Conservation (phyloP, 2,329 filamentous ascomycete genomes). For the Dactylella cylindrospora region DNA sequence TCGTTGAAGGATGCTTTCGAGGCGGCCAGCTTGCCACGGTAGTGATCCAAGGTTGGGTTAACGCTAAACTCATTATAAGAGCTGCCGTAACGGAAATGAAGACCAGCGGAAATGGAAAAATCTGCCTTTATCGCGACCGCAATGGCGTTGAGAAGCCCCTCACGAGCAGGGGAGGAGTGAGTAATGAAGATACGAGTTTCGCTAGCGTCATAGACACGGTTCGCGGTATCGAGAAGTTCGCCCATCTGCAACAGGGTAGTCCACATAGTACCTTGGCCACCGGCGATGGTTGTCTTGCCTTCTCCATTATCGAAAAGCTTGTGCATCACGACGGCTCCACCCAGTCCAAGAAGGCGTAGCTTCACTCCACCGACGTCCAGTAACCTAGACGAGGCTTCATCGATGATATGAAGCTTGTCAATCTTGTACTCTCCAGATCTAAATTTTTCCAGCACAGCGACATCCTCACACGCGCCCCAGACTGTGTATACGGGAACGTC, state of each 20-base stretch:
- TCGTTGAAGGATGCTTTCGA: conserved; percentile 99
- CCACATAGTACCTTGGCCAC: conserved; percentile 99
- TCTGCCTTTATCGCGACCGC: conserved; percentile 97
- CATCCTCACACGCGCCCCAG: conserved; percentile 98
- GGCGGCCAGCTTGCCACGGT: conserved; percentile 94
- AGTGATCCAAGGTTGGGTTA: conserved; percentile 96
- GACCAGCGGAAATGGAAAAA: conserved; percentile 94
- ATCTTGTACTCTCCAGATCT: conserved; percentile 97
- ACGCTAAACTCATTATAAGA: conserved; percentile 99
- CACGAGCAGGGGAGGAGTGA: conserved; percentile 91
- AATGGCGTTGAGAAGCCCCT: conserved; percentile 95
- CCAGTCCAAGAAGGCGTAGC: conserved; percentile 86
- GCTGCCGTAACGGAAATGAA: conserved; percentile 97
- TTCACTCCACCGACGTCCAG: conserved; percentile 95
- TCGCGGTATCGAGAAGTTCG: conserved; percentile 94
- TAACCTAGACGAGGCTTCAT: conserved; percentile 93
- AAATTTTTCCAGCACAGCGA: conserved; percentile 95
- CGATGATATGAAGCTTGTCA: conserved; percentile 94
- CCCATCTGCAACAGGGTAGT: conserved; percentile 97
- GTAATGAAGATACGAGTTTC: conserved; percentile 97
- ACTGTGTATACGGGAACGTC: conserved; percentile 98
- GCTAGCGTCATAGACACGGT: conserved; percentile 96
- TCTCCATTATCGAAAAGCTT: conserved; percentile 99
- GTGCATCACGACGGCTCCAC: conserved; percentile 98
- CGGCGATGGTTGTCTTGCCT: conserved; percentile 94